Base-by-base conservation (phyloP, 805 yeast species). In the Kodamaea kakaduensis region DNA sequence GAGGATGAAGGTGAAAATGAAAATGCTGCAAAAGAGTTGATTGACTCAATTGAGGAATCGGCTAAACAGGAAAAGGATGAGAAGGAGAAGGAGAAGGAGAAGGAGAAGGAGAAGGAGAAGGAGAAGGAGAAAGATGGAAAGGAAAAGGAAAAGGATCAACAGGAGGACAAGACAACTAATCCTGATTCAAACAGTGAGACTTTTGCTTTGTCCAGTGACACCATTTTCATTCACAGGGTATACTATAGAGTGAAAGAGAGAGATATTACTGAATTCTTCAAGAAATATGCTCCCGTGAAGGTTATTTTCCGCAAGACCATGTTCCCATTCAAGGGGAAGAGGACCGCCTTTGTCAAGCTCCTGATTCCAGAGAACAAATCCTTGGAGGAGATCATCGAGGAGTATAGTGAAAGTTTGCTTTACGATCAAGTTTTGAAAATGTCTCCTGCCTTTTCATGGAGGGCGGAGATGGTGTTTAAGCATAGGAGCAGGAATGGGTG, bases 301-400 rank as follows among this genome's bases (percentile, higher is more conserved):
- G 65, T 75, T 25, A 69, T 66, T 51, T 62, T 76, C 27, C 71
- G 66, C 48, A 69, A 65, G 45, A 49, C 19, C 44, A 42, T 36
- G 46, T 50, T 25, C 48, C 47, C 36, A 55, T 64, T 41, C 56
- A 55, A 19, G 59, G 60, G 28, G 46, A 56, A 34, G 67, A 69
- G 16, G 9, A 69, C 73, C 34, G 86, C 84, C 34, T 69, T 71
- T 59, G 72, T 67, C 33, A 73, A 67, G 31, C 57, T 73, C 38
- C 61, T 65, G 12, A 29, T 28, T 4, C 33, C 41, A n/a, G 61
- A 64, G n/a, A 67, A 58, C 2, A 62, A 53, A 13, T 68, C 69
- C 2, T 48, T 74, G 23, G 56, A 57, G 3, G 57, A 56, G n/a
- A 75, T 81, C 2, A 56, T 73, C 29, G 60, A 50, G 13, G 51